phyloP scores from a whole-genome alignment of 2,329 filamentous ascomycete genomes.

The Sporothrix protearum region DNA sequence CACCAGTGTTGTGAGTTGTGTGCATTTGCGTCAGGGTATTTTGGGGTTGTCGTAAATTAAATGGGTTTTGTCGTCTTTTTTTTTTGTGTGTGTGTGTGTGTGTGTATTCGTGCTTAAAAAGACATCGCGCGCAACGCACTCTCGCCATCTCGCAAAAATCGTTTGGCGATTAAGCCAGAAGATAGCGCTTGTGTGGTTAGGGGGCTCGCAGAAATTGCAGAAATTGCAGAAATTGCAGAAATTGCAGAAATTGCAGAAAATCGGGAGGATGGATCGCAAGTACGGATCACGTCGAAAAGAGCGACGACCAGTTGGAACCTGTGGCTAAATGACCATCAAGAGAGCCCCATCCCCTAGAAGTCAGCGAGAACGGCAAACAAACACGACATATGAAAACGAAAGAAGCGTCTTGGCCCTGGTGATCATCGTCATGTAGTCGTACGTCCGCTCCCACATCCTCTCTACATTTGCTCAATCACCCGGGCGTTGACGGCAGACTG shows the following conservation, averaged over 20 bases:
- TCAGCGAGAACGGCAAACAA: conserved; percentile 2
- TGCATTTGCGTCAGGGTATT: conserved; percentile 14
- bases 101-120: not conserved
- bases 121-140: not conserved
- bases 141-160: not conserved
- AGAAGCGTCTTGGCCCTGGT: not conserved
- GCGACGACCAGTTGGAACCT: not conserved
- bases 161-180: not conserved
- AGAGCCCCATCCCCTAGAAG: not conserved
- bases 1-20: not conserved
- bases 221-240: not conserved
- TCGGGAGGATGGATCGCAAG: not conserved
- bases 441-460: conserved; percentile 30
- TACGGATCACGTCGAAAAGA: conserved; percentile 7
- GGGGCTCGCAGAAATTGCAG: not conserved
- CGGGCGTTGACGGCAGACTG: conserved; percentile 77
- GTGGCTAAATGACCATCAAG: conserved; percentile 11
- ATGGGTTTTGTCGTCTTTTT: conserved; percentile 9
- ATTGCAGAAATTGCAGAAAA: not conserved
- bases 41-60: not conserved
- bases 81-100: not conserved
- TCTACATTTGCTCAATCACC: conserved; percentile 80
- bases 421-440: conserved; percentile 31
- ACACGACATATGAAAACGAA: conserved; percentile 8
- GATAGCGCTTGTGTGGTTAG: too few species aligned